These are phyloP conservation scores for Solanum sparsipilum DNA, from an alignment of 257 asterid genomes.

Conservation along the genomic window DNA sequence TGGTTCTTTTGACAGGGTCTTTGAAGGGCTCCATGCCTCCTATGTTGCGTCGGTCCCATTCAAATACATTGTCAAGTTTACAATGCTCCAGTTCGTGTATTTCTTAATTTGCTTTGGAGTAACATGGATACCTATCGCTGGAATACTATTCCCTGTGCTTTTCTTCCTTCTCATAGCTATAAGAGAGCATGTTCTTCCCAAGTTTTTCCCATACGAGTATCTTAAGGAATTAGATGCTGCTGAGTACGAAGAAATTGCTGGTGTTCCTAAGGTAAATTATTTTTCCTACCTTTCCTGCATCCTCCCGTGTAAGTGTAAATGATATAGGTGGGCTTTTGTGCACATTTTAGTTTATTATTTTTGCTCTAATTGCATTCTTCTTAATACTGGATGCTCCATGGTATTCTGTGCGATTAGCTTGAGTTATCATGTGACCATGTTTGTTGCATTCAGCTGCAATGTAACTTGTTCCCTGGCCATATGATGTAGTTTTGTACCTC, in stretches of 20 bases:
- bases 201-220: conserved; percentile 39
- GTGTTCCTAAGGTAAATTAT: conserved; percentile 20
- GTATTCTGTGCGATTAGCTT: not conserved
- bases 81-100: conserved; percentile 49
- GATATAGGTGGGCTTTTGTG: not conserved
- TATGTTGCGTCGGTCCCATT: conserved; percentile 82
- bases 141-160: conserved; percentile 73
- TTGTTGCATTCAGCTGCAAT: not conserved
- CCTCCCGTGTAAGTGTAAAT: not conserved
- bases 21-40: conserved; percentile 67
- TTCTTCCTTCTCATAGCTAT: conserved; percentile 63
- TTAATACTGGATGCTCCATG: not conserved
- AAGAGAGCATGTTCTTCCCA: conserved; percentile 74
- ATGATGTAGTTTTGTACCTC: conserved; percentile 29
- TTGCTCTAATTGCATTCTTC: not conserved
- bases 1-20: conserved; percentile 32
- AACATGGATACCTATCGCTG: conserved; percentile 94
- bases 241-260: conserved; percentile 70
- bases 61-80: conserved; percentile 60
- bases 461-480: not conserved
- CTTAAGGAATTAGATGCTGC: conserved; percentile 77
- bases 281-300: not conserved
- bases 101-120: conserved; percentile 67
- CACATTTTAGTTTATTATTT: not conserved
- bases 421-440: not conserved